These are phyloP conservation scores for Vaccinium darrowii DNA, from an alignment of 148 eudicot genomes.

Conservation along the genomic window DNA sequence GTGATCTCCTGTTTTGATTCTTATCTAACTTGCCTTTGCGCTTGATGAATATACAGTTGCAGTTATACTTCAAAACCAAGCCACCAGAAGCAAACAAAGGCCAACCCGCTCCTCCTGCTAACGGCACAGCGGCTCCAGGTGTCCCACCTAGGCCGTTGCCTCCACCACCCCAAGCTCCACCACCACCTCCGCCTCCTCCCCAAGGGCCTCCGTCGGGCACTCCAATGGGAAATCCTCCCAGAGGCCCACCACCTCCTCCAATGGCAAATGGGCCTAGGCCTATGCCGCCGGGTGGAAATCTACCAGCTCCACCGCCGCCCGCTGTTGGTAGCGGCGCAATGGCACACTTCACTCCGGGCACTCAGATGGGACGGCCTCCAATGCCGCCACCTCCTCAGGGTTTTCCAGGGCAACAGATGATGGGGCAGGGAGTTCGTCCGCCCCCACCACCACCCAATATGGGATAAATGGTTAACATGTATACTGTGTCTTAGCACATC, in stretches of 20 bases:
- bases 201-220: constrained; percentile 58
- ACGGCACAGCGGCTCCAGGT: constrained; percentile 73
- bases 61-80: constrained; percentile 87
- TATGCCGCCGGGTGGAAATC: constrained; percentile 76
- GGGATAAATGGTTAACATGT: constrained; percentile 27
- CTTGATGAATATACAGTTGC: constrained; percentile 55
- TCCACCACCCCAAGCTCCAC: constrained; percentile 62
- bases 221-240: constrained; percentile 62
- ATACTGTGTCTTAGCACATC: neutral
- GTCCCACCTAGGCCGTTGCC: constrained; percentile 61
- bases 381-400: constrained; percentile 73
- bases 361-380: constrained; percentile 64
- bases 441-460: constrained; percentile 78
- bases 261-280: constrained; percentile 86
- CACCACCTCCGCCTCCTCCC: constrained; percentile 71
- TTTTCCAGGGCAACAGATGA: constrained; percentile 74
- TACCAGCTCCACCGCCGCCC: constrained; percentile 79
- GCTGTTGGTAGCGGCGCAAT: constrained; percentile 58
- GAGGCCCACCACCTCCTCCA: constrained; percentile 58
- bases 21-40: constrained; percentile 8
- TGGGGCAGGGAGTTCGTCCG: constrained; percentile 45
- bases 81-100: constrained; percentile 89
- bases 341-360: constrained; percentile 70
- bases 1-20: constrained; percentile 1
- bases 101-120: constrained; percentile 57